phyloP scores from a whole-genome alignment of 768 basidiomycete genomes.

The Leccinum fibrillosum region DNA sequence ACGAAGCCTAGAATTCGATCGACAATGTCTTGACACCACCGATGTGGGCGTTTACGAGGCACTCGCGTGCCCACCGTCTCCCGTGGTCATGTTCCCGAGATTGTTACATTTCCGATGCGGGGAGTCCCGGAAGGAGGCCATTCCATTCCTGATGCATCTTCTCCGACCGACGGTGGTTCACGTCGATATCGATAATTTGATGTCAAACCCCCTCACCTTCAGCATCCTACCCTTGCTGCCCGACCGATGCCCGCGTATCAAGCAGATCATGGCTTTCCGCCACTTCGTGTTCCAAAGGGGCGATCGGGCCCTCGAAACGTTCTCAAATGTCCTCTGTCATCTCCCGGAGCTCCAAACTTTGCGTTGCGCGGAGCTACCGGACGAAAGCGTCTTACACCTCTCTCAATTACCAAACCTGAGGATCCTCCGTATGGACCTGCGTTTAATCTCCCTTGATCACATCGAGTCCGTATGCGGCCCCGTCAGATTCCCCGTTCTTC shows the following conservation, averaged over 20 bases:
- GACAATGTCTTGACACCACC: conserved; percentile 23
- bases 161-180: conserved; percentile 25
- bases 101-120: conserved; percentile 29
- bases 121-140: conserved; percentile 20
- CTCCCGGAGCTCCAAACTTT: conserved; percentile 21
- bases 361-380: conserved; percentile 28
- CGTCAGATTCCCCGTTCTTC: conserved; percentile 20
- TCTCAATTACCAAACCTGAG: conserved; percentile 19
- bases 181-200: conserved; percentile 29
- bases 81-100: conserved; percentile 22
- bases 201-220: conserved; percentile 23
- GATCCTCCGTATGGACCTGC: conserved; percentile 26
- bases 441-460: conserved; percentile 20
- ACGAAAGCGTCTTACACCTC: conserved; percentile 22
- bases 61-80: conserved; percentile 14
- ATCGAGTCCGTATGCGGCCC: conserved; percentile 15
- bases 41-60: conserved; percentile 20
- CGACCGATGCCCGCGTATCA: conserved; percentile 23
- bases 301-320: conserved; percentile 22
- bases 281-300: conserved; percentile 27
- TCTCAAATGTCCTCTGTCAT: conserved; percentile 22
- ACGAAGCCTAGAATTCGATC: conserved; percentile 31
- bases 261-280: conserved; percentile 27
- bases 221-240: conserved; percentile 19
- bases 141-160: conserved; percentile 23